Evolutionary conservation across 345 rosid genomes (phyloP).

Genomic region (Ricinus communis): DNA sequence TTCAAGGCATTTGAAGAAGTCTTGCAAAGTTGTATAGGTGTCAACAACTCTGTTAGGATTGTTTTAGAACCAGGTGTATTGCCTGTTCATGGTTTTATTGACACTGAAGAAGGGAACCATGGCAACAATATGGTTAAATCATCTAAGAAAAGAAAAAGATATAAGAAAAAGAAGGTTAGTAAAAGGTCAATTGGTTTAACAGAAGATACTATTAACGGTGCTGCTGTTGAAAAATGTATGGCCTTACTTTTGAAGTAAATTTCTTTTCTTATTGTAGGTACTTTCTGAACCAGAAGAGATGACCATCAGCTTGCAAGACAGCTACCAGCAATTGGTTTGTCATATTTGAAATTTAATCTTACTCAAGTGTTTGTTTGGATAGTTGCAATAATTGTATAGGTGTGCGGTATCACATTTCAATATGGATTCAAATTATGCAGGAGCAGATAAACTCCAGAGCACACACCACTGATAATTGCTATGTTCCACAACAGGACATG

Average conservation of each 20-base stretch:
- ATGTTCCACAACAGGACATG: slow-evolving; percentile 46
- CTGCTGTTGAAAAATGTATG: not conserved
- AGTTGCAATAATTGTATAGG: not conserved
- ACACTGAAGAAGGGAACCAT: too few relatives aligned
- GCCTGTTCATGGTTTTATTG: slow-evolving; percentile 8
- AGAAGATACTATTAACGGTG: not conserved
- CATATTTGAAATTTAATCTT: not conserved
- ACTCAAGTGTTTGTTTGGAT: slow-evolving; percentile 4
- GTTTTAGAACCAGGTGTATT: slow-evolving; percentile 29
- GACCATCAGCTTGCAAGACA: slow-evolving; percentile 39
- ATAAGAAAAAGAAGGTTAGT: slow-evolving; percentile 36
- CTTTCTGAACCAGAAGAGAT: slow-evolving; percentile 30
- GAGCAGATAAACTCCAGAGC: too few relatives aligned
- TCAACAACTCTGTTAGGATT: slow-evolving; percentile 32
- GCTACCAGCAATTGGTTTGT: slow-evolving; percentile 24
- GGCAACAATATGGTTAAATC: too few relatives aligned
- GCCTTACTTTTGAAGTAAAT: slow-evolving; percentile 19
- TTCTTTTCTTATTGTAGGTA: slow-evolving; percentile 34
- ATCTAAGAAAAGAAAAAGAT: too few relatives aligned
- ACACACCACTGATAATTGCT: slow-evolving; percentile 32
- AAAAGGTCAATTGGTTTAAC: slow-evolving; percentile 14
- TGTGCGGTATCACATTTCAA: not conserved
- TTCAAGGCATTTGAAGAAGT: slow-evolving; percentile 39
- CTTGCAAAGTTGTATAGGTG: slow-evolving; percentile 24
- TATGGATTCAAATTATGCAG: not conserved